A percentile compares a stretch with the other conserved stretches of the same genome.
Conservation (phyloP, 345 rosid species). For the Balakata baccata region DNA sequence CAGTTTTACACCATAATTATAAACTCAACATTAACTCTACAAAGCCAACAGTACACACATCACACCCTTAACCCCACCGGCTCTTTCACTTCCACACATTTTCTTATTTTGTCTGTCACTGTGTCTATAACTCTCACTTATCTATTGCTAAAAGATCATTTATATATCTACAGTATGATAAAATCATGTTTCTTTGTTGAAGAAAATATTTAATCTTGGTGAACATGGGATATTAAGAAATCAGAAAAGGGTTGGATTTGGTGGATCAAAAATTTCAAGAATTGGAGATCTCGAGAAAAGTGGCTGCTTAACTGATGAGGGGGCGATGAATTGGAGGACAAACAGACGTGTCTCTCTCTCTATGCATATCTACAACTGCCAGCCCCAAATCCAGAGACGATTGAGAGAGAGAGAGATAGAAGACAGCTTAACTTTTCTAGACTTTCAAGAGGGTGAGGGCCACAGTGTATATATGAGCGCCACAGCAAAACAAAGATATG, state of each 20-base stretch:
- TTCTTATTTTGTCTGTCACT: background rate
- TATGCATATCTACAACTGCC: slow-evolving; percentile 15
- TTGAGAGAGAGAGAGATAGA: slow-evolving; percentile 13
- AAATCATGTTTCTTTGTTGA: too few relatives aligned
- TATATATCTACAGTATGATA: too few relatives aligned
- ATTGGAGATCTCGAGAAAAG: slow-evolving; percentile 37
- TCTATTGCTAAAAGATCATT: too few relatives aligned
- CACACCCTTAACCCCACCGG: slow-evolving; percentile 3
- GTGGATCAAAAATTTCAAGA: slow-evolving; percentile 26
- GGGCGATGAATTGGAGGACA: slow-evolving; percentile 28
- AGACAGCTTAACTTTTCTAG: background rate
- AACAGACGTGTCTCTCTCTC: background rate
- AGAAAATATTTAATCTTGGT: too few relatives aligned
- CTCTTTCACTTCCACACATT: background rate
- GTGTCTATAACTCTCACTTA: too few relatives aligned
- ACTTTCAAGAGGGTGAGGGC: background rate
- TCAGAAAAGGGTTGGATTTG: slow-evolving; percentile 7
- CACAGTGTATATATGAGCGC: background rate
- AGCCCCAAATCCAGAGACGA: slow-evolving; percentile 35
- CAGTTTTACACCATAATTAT: background rate
- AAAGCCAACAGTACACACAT: slow-evolving; percentile 25
- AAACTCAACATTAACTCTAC: slow-evolving; percentile 14
- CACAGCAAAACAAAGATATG: slow-evolving; percentile 5
- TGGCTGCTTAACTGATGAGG: background rate
- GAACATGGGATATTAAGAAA: background rate